Evolutionary conservation across 116 monocot species (phyloP).

Genomic region (Zostera marina): DNA sequence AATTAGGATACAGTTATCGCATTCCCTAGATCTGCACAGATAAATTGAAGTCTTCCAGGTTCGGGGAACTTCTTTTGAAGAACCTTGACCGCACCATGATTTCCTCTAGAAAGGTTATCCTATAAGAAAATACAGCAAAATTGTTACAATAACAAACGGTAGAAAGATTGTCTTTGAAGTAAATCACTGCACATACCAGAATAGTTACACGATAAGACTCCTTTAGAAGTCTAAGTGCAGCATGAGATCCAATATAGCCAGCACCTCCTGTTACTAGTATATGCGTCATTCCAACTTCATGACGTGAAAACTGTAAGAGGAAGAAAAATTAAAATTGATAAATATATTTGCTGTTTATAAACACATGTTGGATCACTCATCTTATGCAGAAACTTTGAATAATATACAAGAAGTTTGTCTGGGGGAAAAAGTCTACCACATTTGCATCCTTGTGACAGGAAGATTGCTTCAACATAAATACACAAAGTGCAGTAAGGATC

Average conservation of each 20-base stretch:
- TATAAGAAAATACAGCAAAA: conserved; percentile 6
- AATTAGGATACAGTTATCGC: conserved; percentile 59
- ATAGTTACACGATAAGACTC: conserved; percentile 92
- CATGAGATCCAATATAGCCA: conserved; percentile 96
- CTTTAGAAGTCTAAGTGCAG: conserved; percentile 67
- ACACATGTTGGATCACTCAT: background rate
- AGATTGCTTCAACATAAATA: conserved; percentile 12
- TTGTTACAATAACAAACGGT: background rate
- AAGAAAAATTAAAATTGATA: background rate
- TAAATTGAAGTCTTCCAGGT: conserved; percentile 81
- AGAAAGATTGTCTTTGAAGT: background rate
- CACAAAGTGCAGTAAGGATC: conserved; percentile 6
- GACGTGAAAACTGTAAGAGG: conserved; percentile 53
- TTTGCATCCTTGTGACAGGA: conserved; percentile 1
- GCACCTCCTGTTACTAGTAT: conserved; percentile 96
- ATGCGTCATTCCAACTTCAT: conserved; percentile 69
- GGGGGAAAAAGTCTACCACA: conserved; percentile 5
- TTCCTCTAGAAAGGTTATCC: conserved; percentile 98
- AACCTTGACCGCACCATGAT: conserved; percentile 71
- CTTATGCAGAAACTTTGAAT: background rate
- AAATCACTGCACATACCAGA: conserved; percentile 33
- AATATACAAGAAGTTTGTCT: background rate
- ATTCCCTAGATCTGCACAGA: conserved; percentile 89
- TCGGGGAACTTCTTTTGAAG: conserved; percentile 72
- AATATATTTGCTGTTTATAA: background rate